Conservation (phyloP, 2,329 filamentous ascomycete species). For the Colletotrichum sp. region DNA sequence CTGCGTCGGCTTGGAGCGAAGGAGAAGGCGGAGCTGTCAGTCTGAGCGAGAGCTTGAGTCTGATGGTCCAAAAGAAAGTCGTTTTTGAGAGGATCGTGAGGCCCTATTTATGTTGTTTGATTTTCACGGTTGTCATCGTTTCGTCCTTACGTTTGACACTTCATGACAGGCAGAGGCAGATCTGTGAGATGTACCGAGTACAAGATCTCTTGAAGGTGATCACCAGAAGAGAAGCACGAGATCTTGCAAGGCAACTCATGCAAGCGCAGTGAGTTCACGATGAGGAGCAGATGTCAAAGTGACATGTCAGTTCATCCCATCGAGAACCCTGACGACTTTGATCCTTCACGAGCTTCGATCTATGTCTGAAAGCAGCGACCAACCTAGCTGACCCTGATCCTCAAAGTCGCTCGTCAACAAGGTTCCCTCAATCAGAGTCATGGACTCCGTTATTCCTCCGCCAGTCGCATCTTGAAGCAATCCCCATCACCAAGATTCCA, state of each 20-base stretch:
- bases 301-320: not conserved
- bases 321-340: not conserved
- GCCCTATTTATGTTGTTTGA: conserved; percentile 1
- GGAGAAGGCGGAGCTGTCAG: not conserved
- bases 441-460: not conserved
- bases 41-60: conserved; percentile 9
- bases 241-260: not conserved
- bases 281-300: not conserved
- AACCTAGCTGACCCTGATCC: not conserved
- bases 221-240: not conserved
- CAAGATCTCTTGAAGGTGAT: not conserved
- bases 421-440: not conserved
- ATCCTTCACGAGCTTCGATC: not conserved
- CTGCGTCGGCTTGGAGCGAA: conserved; percentile 2
- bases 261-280: not conserved
- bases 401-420: not conserved
- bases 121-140: not conserved
- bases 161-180: not conserved
- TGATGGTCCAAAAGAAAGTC: not conserved
- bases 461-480: conserved; percentile 7
- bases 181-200: not conserved
- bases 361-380: not conserved
- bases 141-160: not conserved
- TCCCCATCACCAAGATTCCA: not conserved
- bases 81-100: not conserved